These are phyloP conservation scores for Tolypocladium album DNA, from an alignment of 2,329 filamentous ascomycete species.

Conservation along the genomic window DNA sequence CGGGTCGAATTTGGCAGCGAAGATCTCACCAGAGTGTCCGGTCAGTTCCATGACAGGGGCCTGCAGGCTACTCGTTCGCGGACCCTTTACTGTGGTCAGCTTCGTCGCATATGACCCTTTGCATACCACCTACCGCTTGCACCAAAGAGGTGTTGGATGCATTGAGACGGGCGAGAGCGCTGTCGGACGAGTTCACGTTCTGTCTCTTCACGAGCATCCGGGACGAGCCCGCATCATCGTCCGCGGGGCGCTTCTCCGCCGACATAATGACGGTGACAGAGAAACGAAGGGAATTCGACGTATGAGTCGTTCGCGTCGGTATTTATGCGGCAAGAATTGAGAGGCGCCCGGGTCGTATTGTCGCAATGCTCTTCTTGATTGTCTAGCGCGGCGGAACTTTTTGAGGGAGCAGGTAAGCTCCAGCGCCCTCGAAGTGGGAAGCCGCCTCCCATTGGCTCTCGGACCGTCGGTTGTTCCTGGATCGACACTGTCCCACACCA, in stretches of 20 bases:
- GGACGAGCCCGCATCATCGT: conserved; percentile 66
- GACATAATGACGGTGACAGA: conserved; percentile 51
- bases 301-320: not conserved
- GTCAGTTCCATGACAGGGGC: conserved; percentile 91
- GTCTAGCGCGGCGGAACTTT: conserved; percentile 1
- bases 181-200: conserved; percentile 46
- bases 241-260: conserved; percentile 83
- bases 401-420: not conserved
- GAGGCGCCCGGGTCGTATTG: not conserved
- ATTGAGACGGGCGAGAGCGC: conserved; percentile 39
- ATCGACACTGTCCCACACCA: not conserved
- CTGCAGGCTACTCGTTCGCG: conserved; percentile 72
- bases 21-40: conserved; percentile 76
- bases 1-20: conserved; percentile 81
- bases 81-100: conserved; percentile 39
- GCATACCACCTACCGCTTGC: conserved; percentile 33
- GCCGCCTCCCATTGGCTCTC: conserved; percentile 15
- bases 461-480: conserved; percentile 25
- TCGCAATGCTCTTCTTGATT: not conserved
- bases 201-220: conserved; percentile 86
- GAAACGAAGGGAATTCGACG: not conserved
- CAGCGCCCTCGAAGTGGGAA: not conserved
- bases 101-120: not conserved
- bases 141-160: conserved; percentile 37
- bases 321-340: not conserved